Percentiles rank a stretch among this genome's conserved stretches.
These are phyloP conservation scores for Basidiobolus meristosporus DNA, from an alignment of 371 early-diverging fungal genomes.

Conservation along the genomic window DNA sequence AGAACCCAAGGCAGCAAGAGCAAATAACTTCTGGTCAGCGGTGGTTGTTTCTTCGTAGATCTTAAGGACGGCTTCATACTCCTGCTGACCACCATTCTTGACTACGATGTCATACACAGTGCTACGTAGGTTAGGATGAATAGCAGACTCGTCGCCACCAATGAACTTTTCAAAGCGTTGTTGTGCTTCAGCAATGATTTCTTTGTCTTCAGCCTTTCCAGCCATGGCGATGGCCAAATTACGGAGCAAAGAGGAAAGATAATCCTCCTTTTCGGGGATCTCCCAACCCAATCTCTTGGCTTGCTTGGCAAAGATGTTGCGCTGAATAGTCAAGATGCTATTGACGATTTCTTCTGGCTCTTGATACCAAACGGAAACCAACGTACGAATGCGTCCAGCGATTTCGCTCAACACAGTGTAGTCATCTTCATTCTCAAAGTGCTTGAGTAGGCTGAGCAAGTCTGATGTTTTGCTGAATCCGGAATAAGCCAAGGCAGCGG, in stretches of 20 bases:
- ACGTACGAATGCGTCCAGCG: conserved; percentile 12
- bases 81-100: conserved; percentile 37
- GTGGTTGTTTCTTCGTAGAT: conserved; percentile 44
- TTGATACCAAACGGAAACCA: conserved; percentile 22
- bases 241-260: conserved; percentile 18
- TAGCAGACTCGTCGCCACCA: conserved; percentile 23
- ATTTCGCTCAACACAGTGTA: conserved; percentile 44
- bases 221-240: conserved; percentile 18
- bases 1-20: conserved; percentile 57
- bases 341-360: conserved; percentile 15
- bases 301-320: conserved; percentile 21
- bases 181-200: conserved; percentile 26
- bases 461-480: conserved; percentile 30
- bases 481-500: conserved; percentile 35
- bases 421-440: conserved; percentile 35
- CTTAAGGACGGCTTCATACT: conserved; percentile 54
- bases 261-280: conserved; percentile 17
- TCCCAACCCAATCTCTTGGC: conserved; percentile 35
- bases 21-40: conserved; percentile 59
- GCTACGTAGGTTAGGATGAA: conserved; percentile 74
- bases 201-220: conserved; percentile 16
- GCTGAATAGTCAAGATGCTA: conserved; percentile 15
- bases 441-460: conserved; percentile 28
- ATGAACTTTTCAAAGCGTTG: conserved; percentile 32
- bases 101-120: conserved; percentile 60